phyloP scores from a whole-genome alignment of 2,329 filamentous ascomycete species.

The Phialocephala subalpina region DNA sequence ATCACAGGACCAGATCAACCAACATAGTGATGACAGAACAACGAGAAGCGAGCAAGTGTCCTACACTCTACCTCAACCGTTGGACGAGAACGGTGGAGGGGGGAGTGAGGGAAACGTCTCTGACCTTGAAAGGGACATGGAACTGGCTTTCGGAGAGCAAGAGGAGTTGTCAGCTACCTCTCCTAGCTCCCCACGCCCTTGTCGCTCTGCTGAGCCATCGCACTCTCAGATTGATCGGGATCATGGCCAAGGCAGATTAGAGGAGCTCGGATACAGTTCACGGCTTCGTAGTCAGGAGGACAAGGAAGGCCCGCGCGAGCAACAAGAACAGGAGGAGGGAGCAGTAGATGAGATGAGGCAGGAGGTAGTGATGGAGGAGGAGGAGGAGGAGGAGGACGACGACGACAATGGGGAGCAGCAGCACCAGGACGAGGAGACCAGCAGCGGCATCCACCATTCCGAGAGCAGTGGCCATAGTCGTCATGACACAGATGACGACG shows the following conservation, averaged over 20 bases:
- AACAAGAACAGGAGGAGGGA: constrained; percentile 22
- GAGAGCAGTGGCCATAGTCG: constrained; percentile 15
- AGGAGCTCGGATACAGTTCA: constrained; percentile 17
- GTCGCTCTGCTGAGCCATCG: too few species aligned
- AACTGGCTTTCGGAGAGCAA: too few species aligned
- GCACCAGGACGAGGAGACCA: constrained; percentile 17
- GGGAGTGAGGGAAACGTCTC: constrained; percentile 21
- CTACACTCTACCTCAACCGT: constrained; percentile 5
- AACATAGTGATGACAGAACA: constrained; percentile 13
- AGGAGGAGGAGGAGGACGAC: constrained; percentile 18
- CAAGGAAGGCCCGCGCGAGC: constrained; percentile 18
- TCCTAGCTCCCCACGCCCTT: too few species aligned
- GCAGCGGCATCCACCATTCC: constrained; percentile 19
- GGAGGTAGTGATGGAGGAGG: constrained; percentile 1
- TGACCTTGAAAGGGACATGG: constrained; percentile 21
- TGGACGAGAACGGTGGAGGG: constrained; percentile 18
- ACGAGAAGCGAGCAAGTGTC: constrained; percentile 12
- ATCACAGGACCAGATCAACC: constrained; percentile 15
- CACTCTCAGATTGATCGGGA: too few species aligned
- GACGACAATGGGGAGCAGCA: constrained; percentile 15
- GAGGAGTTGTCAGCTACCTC: too few species aligned
- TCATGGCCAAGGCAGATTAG: constrained; percentile 22
- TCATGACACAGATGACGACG: constrained; percentile 15
- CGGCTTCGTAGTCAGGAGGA: constrained; percentile 23
- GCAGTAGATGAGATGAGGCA: constrained; percentile 20